These are phyloP conservation scores for Albophoma yamanashiensis DNA, from an alignment of 2,329 filamentous ascomycete genomes.

Conservation along the genomic window DNA sequence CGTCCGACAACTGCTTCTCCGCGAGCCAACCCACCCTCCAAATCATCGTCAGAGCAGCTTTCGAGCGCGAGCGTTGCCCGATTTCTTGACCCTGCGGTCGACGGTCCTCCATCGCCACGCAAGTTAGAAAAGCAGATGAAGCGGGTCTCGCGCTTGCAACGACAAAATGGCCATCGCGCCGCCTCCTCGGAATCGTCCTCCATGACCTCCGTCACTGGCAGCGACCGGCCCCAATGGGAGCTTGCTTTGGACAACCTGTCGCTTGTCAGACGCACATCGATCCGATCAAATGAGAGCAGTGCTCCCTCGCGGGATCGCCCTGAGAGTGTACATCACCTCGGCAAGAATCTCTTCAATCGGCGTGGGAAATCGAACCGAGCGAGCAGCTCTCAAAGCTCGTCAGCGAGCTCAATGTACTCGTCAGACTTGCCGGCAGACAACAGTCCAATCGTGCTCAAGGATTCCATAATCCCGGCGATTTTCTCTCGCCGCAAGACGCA, in stretches of 20 bases:
- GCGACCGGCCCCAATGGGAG: conserved; percentile 39
- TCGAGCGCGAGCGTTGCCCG: conserved; percentile 20
- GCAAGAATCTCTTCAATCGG: conserved; percentile 48
- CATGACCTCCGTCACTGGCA: conserved; percentile 29
- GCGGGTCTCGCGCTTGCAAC: conserved; percentile 32
- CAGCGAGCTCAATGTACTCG: conserved; percentile 37
- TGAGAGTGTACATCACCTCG: conserved; percentile 49
- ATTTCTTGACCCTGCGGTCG: conserved; percentile 45
- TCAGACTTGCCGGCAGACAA: conserved; percentile 28
- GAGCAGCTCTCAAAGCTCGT: conserved; percentile 35
- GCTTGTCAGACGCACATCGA: conserved; percentile 46
- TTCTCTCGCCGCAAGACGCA: conserved; percentile 38
- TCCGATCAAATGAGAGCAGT: conserved; percentile 41
- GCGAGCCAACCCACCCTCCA: conserved; percentile 4
- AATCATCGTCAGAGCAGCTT: conserved; percentile 5
- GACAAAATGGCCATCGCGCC: conserved; percentile 19
- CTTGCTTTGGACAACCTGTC: conserved; percentile 33
- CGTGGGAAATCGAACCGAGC: conserved; percentile 39
- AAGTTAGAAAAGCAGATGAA: conserved; percentile 50
- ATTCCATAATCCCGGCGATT: conserved; percentile 37
- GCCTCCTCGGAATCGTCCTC: conserved; percentile 48
- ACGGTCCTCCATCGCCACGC: conserved; percentile 51
- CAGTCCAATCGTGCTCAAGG: conserved; percentile 22
- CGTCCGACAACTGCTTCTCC: conserved; percentile 3
- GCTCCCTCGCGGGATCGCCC: conserved; percentile 42